Evolutionary conservation across 2,329 filamentous ascomycete species (phyloP).

Genomic region (Talaromyces sp.): DNA sequence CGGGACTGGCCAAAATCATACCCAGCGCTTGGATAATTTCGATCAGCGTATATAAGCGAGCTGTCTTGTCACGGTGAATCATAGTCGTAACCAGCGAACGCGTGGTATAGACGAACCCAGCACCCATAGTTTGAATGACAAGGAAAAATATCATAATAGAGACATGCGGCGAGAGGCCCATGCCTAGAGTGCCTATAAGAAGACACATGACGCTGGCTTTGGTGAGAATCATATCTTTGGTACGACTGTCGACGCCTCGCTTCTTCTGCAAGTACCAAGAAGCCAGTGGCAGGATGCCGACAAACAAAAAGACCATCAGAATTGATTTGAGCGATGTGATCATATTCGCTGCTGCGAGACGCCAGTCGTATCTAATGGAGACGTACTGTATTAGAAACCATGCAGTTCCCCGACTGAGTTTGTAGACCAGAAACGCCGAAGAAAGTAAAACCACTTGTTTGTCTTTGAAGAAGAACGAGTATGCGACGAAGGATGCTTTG

Average conservation of each 20-base stretch:
- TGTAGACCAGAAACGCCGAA: constrained; percentile 47
- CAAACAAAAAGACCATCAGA: constrained; percentile 47
- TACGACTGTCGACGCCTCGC: constrained; percentile 34
- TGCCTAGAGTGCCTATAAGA: constrained; percentile 43
- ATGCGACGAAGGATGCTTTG: constrained; percentile 32
- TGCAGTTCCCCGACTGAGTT: constrained; percentile 47
- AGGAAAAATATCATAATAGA: constrained; percentile 44
- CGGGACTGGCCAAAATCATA: constrained; percentile 45
- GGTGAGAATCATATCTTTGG: constrained; percentile 47
- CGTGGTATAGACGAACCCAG: constrained; percentile 47
- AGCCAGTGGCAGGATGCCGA: constrained; percentile 44
- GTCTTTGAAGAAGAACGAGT: constrained; percentile 39
- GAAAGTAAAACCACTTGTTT: constrained; percentile 43
- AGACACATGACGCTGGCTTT: constrained; percentile 45
- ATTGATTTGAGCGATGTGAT: constrained; percentile 47
- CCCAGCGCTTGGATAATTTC: constrained; percentile 49
- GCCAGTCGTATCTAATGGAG: constrained; percentile 50
- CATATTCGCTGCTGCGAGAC: constrained; percentile 42
- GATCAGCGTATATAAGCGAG: constrained; percentile 49
- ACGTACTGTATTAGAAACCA: constrained; percentile 51
- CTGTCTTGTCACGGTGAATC: constrained; percentile 47
- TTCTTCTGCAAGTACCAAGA: constrained; percentile 38
- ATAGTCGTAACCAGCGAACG: constrained; percentile 48
- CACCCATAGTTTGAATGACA: constrained; percentile 48
- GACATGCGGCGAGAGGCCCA: constrained; percentile 45